Evolutionary conservation across 2,329 filamentous ascomycete genomes (phyloP), one percentile per base, ranked within the genome.

Genomic region (Neonectria coccinea): DNA sequence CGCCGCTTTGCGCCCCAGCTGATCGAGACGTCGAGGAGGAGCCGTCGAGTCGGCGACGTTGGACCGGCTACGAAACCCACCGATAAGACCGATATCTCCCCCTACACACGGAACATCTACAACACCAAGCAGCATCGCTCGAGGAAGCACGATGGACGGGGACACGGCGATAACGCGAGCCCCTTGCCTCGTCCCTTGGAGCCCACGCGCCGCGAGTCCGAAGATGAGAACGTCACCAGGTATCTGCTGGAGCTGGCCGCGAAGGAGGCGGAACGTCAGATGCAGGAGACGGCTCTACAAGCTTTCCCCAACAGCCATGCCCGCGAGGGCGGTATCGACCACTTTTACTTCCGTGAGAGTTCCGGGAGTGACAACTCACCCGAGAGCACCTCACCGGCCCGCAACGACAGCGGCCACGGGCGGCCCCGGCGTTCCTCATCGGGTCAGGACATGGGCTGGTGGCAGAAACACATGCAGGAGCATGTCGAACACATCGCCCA

Each of bases 181-280:
- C 71, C 61, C 44, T 56, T 64, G 33, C 50, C 44, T 27, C 77
- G 79, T 53, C 77, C 74, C 18, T 74, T 74, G 53, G 81, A 82
- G 56, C 76, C 77, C 29, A 79, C 77, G 27, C 84, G 89, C 81
- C 78, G 91, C 82, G 84, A 94, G 85, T 87, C 86, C 62, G 91
- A 92, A 67, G 92, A 96, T 74, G 92, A 92, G 67, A 86, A 88
- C 67, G 91, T 92, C 70, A 89, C 91, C 56, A 89, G 90, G 41
- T 94, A 94, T 77, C 81, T 97, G 59, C 86, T 97, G 63, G 89
- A 92, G 61, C 83, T 97, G 62, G 92, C 94, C 47, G 92, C 92
- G 55, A 91, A 89, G 74, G 91, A 93, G 74, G 92, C 92, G 9
- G 90, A 96, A 76, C 89, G 90, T 74, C 91, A 95, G 76, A 83